phyloP scores from a whole-genome alignment of 371 early-diverging fungal species.

The Gilbertella persicaria region DNA sequence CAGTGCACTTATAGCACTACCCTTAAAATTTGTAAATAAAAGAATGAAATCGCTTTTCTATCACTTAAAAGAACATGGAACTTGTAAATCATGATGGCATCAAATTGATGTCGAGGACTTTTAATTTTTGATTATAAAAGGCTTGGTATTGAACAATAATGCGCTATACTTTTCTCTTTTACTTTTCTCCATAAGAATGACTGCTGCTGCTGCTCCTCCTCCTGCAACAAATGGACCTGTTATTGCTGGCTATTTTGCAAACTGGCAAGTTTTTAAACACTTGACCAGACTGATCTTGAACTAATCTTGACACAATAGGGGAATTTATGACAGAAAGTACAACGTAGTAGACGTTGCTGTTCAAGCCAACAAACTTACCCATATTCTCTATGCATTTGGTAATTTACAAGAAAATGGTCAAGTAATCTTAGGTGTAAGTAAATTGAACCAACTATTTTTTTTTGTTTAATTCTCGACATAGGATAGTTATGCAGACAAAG shows the following conservation, averaged over 20 bases:
- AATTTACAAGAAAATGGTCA: constrained; percentile 71
- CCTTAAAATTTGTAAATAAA: too few species aligned
- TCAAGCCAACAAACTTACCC: constrained; percentile 67
- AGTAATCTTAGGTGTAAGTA: constrained; percentile 60
- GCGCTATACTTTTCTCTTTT: neutral
- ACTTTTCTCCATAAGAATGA: neutral
- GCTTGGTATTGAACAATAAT: neutral
- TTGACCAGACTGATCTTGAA: neutral
- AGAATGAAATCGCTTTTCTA: too few species aligned
- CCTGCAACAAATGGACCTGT: constrained; percentile 38
- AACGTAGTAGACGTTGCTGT: constrained; percentile 62
- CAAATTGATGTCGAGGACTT: neutral
- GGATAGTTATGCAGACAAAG: constrained; percentile 52
- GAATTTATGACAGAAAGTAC: constrained; percentile 74
- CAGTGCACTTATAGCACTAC: too few species aligned
- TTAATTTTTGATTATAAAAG: neutral
- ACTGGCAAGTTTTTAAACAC: constrained; percentile 18
- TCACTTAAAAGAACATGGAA: too few species aligned
- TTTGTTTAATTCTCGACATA: constrained; percentile 7
- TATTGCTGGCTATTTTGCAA: constrained; percentile 42
- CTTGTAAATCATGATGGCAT: too few species aligned
- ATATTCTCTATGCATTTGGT: constrained; percentile 89
- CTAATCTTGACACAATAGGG: constrained; percentile 40
- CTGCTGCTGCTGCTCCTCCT: constrained; percentile 20
- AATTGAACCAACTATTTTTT: neutral